Conservation (phyloP, 306 rosid genomes). For the Calophaca sinica region DNA sequence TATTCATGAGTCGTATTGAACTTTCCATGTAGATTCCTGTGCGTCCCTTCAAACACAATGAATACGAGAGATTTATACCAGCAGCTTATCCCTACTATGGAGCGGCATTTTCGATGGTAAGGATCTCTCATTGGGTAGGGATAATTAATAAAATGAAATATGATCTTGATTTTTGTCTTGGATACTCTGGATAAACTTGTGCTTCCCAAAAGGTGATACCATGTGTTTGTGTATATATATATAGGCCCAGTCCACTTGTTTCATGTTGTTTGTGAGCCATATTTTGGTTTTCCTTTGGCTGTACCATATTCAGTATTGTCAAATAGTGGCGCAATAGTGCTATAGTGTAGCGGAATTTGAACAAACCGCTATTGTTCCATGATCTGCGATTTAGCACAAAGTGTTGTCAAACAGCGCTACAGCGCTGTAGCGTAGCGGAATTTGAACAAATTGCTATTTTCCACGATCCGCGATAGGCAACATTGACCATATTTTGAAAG, state of each 20-base stretch:
- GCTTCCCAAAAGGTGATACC: slow-evolving; percentile 5
- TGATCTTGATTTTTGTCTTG: slow-evolving; percentile 15
- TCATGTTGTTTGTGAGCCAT: neutral
- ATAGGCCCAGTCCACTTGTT: neutral
- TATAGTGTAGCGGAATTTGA: no score
- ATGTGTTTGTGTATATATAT: no score
- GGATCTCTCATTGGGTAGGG: slow-evolving; percentile 27
- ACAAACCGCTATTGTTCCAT: no score
- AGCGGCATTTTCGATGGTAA: slow-evolving; percentile 91
- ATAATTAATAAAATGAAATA: slow-evolving; percentile 20
- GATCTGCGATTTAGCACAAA: no score
- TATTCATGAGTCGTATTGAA: slow-evolving; percentile 36
- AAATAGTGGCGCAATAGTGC: no score
- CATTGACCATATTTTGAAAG: no score
- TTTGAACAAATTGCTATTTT: no score
- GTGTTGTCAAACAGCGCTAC: no score
- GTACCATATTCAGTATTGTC: no score
- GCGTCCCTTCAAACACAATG: slow-evolving; percentile 93
- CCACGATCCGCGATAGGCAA: no score
- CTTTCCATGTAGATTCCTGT: slow-evolving; percentile 86
- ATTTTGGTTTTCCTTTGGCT: neutral
- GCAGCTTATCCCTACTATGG: slow-evolving; percentile 97
- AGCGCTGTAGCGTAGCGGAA: no score
- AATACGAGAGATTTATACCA: slow-evolving; percentile 94
- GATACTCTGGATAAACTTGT: slow-evolving; percentile 26